Base-by-base conservation (phyloP, 148 eudicot species). In the Beta vulgaris region DNA sequence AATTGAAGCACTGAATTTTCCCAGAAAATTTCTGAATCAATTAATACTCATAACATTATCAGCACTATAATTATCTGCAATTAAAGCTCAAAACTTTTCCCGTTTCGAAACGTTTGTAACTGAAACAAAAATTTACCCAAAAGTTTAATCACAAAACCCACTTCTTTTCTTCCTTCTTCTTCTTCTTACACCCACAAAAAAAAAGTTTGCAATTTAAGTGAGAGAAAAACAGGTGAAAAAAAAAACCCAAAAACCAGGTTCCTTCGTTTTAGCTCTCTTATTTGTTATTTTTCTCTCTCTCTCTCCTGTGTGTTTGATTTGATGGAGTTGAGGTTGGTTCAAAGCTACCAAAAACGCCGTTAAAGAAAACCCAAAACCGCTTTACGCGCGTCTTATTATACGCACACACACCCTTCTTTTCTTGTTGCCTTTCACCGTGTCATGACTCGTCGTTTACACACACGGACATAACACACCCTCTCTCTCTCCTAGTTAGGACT, bases 331-430 rank as follows among this genome's bases (percentile, higher is more conserved):
- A 58, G 68, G n/a, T 36, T 40, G 73, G n/a, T n/a, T n/a, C n/a
- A n/a, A n/a, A n/a, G n/a, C n/a, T n/a, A n/a, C n/a, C n/a, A n/a
- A 75, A 66, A 75, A 82, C 85, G 79, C 63, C 72, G 89, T 81
- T 68, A 80, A 32, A 76, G 80, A 72, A n/a, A 73, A 58, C 76
- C 71, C 53, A 28, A 72, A 80, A 60, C 73, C 57, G 80, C 73
- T 78, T 77, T 79, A 82, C 80, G 84, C 79, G 79, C 79, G 76
- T 85, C 76, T 72, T 82, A 53, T 71, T 53, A 62, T 66, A 49
- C 57, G 61, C 73, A 31, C 35, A 12, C 53, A 12, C 29, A 15
- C 25, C 48, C 61, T 53, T n/a, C 59, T 18, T 10, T 29, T 6
- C 26, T 32, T 73, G 69, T 79, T 74, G 60, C 31, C 78, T 82